Evolutionary conservation across 1,284 basidiomycete genomes (phyloP), one percentile per base, ranked within the genome.

Genomic region (Ganoderma sinense): DNA sequence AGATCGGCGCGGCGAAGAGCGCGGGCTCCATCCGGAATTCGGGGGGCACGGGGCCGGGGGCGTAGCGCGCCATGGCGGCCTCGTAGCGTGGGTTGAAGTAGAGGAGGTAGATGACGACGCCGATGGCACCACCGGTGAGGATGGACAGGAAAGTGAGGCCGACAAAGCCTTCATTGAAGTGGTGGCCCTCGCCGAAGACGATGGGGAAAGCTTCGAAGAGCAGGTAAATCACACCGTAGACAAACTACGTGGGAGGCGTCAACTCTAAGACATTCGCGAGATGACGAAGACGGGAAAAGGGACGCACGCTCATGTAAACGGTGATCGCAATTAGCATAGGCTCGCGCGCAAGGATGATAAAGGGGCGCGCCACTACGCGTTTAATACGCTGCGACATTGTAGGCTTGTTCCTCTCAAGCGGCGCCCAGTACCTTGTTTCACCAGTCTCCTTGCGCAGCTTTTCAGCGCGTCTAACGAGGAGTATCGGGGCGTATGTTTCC

Each of bases 401-500:
- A 61, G 81, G 77, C 63, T 79, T 77, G 31, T 78, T 76, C 39
- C 77, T 74, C 71, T 85, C 83, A 16, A 83, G 73, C 0, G 82
- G 78, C 16, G 81, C 81, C 77, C 86, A 88, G 74, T 86, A 92
- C 4, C 84, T 78, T 7, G 86, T 77, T 72, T 92, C 88, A 3
- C 88, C 89, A 0, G 90, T 91, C 67, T 82, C 78, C 73, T 80
- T 80, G 36, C 82, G 77, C 39, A 81, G 62, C 65, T 76, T 75
- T 64, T 78, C 58, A 0, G 82, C 82, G 45, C 78, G 80, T 53
- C 72, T 72, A 5, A 80, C 76, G 23, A 91, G 79, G 39, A 92
- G 81, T 62, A 88, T 62, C 10, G 82, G 83, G 84, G 78, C 78
- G 71, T 87, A 91, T 1, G 95, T 95, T 82, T 97, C 95, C 0